Conservation (phyloP, 129 eudicot species). For the Flaveria robusta region DNA sequence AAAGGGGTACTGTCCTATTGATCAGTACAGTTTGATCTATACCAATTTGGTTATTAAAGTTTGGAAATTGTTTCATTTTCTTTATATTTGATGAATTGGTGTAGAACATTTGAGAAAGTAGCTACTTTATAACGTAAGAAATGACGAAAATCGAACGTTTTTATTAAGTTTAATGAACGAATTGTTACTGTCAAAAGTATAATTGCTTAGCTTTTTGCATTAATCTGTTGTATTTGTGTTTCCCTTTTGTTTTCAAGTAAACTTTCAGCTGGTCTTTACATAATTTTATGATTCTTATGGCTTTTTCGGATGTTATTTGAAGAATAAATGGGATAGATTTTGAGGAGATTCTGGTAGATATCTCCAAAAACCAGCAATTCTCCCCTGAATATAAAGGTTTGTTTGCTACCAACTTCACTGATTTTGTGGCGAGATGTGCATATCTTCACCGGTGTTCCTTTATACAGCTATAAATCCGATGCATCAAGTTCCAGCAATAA, state of each 20-base stretch:
- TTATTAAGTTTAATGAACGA: neutral
- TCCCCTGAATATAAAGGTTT: constrained; percentile 66
- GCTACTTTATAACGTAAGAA: neutral
- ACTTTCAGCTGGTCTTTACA: neutral
- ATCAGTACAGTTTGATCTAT: neutral
- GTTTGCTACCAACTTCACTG: neutral
- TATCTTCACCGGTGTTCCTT: neutral
- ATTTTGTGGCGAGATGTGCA: constrained; percentile 2
- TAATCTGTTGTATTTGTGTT: neutral
- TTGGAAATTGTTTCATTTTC: neutral
- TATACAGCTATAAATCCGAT: constrained; percentile 64
- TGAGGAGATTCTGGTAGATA: constrained; percentile 52
- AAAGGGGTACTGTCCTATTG: neutral
- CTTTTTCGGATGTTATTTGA: constrained; percentile 5
- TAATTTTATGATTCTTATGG: constrained; percentile 2
- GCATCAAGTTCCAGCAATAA: constrained; percentile 67
- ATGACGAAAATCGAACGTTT: neutral
- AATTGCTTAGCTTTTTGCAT: neutral
- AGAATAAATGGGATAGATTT: constrained; percentile 66
- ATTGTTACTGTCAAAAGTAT: neutral
- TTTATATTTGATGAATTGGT: neutral
- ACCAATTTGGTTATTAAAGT: neutral
- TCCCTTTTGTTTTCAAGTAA: neutral
- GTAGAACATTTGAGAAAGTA: neutral
- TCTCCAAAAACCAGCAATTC: constrained; percentile 45